These are phyloP conservation scores for Colletotrichum falcatum DNA, from an alignment of 2,329 filamentous ascomycete genomes.

Conservation along the genomic window DNA sequence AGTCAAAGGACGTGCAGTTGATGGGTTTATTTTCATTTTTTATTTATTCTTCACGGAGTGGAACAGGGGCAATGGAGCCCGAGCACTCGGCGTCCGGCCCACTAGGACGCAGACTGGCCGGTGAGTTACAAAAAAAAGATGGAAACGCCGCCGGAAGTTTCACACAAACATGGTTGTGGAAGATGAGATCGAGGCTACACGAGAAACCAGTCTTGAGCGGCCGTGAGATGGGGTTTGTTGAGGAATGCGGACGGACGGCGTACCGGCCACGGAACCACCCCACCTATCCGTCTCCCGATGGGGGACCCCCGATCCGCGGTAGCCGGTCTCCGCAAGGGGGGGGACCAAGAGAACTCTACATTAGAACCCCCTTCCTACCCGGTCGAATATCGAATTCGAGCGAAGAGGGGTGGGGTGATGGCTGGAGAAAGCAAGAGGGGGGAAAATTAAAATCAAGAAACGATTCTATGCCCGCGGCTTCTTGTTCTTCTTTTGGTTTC, in stretches of 20 bases:
- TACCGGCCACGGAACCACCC: slow-evolving; percentile 1
- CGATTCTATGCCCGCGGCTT: background rate
- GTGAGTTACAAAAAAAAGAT: background rate
- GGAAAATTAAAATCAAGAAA: background rate
- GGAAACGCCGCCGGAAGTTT: background rate
- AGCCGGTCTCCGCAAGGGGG: background rate
- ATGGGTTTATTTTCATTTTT: no score
- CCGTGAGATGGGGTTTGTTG: background rate
- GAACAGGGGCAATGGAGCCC: slow-evolving; percentile 20
- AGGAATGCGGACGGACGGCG: background rate
- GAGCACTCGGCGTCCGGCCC: slow-evolving; percentile 24
- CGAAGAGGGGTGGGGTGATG: background rate
- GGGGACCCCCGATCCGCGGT: slow-evolving; percentile 1
- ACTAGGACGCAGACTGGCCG: background rate
- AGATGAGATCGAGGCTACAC: background rate
- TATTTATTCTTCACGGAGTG: background rate
- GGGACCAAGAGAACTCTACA: background rate
- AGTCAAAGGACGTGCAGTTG: slow-evolving; percentile 11
- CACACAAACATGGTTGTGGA: no score
- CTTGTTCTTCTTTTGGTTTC: background rate
- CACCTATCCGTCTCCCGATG: slow-evolving; percentile 10
- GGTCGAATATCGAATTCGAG: background rate
- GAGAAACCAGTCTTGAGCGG: background rate
- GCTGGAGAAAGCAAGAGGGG: background rate
- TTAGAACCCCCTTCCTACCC: background rate